Evolutionary conservation across 139 green algal species (phyloP).

Genomic region (Parachlorella kessleri): DNA sequence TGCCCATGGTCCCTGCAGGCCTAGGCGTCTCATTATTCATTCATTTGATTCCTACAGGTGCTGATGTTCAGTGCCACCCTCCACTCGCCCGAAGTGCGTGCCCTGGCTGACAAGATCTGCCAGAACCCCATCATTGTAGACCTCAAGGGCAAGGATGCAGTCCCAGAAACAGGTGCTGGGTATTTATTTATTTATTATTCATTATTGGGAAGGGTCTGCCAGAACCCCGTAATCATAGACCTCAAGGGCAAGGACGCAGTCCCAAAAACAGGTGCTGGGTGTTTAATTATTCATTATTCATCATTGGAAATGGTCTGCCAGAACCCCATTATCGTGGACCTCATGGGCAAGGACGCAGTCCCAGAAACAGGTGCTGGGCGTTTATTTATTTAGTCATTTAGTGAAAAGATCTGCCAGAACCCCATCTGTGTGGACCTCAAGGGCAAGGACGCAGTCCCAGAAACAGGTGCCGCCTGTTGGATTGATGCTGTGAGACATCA

Average conservation of each 20-base stretch:
- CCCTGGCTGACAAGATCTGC: conserved; percentile 63
- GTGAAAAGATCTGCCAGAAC: conserved; percentile 60
- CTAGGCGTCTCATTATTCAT: neutral
- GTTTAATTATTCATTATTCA: neutral
- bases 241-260: conserved; percentile 79
- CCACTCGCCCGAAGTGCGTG: conserved; percentile 71
- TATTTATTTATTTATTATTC: neutral
- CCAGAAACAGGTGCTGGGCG: conserved; percentile 53
- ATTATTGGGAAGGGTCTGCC: conserved; percentile 50
- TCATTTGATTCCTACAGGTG: conserved; percentile 47
- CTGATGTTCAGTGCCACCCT: conserved; percentile 89
- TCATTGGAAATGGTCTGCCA: conserved; percentile 50
- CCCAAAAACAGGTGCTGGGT: conserved; percentile 60
- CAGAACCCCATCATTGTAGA: conserved; percentile 80
- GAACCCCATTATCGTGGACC: conserved; percentile 76
- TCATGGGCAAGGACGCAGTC: conserved; percentile 72
- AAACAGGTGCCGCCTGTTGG: conserved; percentile 31
- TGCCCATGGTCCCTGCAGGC: neutral
- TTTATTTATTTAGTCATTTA: neutral
- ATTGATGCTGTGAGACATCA: neutral
- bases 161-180: conserved; percentile 68
- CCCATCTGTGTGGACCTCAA: conserved; percentile 80
- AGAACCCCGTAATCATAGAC: conserved; percentile 79
- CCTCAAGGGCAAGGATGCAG: conserved; percentile 75
- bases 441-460: conserved; percentile 69